Base-by-base conservation (phyloP, 192 early-diverging fungal genomes). In the Linderina pennispora region DNA sequence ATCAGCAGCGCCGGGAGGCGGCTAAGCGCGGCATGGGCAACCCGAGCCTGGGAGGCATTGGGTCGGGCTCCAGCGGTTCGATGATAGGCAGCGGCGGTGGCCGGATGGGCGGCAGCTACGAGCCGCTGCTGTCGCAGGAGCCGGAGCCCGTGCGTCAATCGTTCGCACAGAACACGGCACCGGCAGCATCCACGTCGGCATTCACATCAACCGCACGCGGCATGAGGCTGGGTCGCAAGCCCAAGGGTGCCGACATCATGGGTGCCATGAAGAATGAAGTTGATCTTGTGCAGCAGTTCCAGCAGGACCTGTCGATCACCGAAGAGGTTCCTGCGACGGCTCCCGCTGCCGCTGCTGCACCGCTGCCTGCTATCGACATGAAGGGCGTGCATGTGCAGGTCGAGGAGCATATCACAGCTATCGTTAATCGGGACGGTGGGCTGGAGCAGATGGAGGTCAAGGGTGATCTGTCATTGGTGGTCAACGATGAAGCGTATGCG, bases 191-290 rank as follows among this genome's bases (percentile, higher is more conserved):
- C 9, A 23, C 43, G 10, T 44, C 57, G 8, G 45, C 53, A 1
- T 40, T 62, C 31, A 25, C 62, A 11, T 67, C 62, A 23, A 46
- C 77, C 63, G 82, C 81, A 8, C 86, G 88, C 45, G 93, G 93
- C 22, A 98, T 95, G 93, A 82, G 92, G 63, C 77, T 98, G n/a
- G 93, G 95, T 26, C 80, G 84, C 35, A 98, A 96, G 66, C 80
- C 80, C 35, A 89, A 86, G 56, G 79, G 82, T 31, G 76, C 77
- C 10, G 84, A 88, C 52, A 53, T 90, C 1, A 77, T 94, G 50
- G 90, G 91, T 34, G 82, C 83, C 3, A 80, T 97, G 62, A 84
- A 82, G 48, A 77, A 80, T n/a, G 91, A 92, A 43, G 87, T 90
- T 16, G 91, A 79, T 31, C 48, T 87, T 22, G 65, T 71, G 2